Evolutionary conservation across 805 yeast species (phyloP).

Genomic region (Candida anglica): DNA sequence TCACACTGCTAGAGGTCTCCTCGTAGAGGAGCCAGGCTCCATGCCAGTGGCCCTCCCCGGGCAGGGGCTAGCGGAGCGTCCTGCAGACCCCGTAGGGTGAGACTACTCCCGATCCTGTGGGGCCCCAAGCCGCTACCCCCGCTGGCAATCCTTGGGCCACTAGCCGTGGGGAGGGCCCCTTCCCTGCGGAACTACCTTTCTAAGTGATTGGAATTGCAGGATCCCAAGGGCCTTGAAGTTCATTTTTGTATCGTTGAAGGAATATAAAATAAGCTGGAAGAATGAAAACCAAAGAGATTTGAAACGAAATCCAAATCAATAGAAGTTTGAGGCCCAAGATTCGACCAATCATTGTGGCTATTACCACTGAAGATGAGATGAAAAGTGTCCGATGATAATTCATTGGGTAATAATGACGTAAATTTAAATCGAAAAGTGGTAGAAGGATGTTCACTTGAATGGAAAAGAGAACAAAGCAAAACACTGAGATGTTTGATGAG

Average conservation of each 20-base stretch:
- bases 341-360: conserved; percentile 19
- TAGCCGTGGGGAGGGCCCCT: too few species aligned
- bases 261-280: conserved; percentile 70
- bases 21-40: too few species aligned
- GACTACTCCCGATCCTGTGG: too few species aligned
- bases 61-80: too few species aligned
- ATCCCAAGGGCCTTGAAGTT: conserved; percentile 92
- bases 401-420: conserved; percentile 39
- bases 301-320: conserved; percentile 47
- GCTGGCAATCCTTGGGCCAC: too few species aligned
- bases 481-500: conserved; percentile 67
- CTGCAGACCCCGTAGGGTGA: too few species aligned
- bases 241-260: conserved; percentile 77
- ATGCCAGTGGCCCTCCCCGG: too few species aligned
- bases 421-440: conserved; percentile 64
- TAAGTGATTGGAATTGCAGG: conserved; percentile 73
- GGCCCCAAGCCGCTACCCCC: too few species aligned
- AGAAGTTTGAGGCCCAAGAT: conserved; percentile 25
- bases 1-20: too few species aligned
- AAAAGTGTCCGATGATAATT: conserved; percentile 18
- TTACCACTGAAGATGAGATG: conserved; percentile 11
- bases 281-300: conserved; percentile 45
- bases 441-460: conserved; percentile 68
- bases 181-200: too few species aligned
- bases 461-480: conserved; percentile 74